Base-by-base conservation (phyloP, 495 filamentous ascomycete species). In the Podospora pseudoanserina region DNA sequence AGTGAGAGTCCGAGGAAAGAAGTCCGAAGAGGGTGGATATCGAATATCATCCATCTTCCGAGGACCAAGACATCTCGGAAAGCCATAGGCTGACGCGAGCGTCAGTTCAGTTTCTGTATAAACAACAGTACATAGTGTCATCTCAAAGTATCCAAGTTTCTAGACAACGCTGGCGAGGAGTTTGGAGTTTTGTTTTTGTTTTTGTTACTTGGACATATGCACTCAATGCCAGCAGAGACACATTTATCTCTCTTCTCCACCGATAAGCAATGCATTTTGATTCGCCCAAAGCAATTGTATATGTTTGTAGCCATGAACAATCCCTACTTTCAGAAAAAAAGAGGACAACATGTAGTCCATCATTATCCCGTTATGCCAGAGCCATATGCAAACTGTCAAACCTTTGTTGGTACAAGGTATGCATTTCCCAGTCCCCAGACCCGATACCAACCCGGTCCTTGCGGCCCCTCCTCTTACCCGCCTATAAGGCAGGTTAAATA, bases 301-400 rank as follows among this genome's bases (percentile, higher is more conserved):
- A 1, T 49, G 30, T 49, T 16, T 49, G 39, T 49, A 49, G 15
- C 39, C 39, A 49, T 49, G 39, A 49, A 49, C 2, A 49, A 49
- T 49, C 15, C 39, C 15, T 13, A 49, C 39, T 18, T 49, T 11
- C 3, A 49, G 13, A 49, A 49, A 16, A 49, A 18, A 49, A 49
- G 15, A 49, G 39, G 39, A 49, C 7, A 5, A 49, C 39, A 11
- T 49, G 15, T 16, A 55, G 27, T 20, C 18, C 20, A 26, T 64
- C 66, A 68, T 68, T 68, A 60, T 30, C n/a, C n/a, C 54, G 26
- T 6, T 34, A 16, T 65, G 53, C 16, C 39, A 49, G 39, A 49
- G 15, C 39, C 39, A 49, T 49, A 49, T 13, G 39, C 39, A 49
- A 49, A 49, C 39, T 49, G 39, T 11, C 39, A 49, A 49, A 49